A percentile compares a stretch with the other conserved stretches of the same genome.
Conservation (phyloP, 2,329 filamentous ascomycete species). For the Xylogone sp. region DNA sequence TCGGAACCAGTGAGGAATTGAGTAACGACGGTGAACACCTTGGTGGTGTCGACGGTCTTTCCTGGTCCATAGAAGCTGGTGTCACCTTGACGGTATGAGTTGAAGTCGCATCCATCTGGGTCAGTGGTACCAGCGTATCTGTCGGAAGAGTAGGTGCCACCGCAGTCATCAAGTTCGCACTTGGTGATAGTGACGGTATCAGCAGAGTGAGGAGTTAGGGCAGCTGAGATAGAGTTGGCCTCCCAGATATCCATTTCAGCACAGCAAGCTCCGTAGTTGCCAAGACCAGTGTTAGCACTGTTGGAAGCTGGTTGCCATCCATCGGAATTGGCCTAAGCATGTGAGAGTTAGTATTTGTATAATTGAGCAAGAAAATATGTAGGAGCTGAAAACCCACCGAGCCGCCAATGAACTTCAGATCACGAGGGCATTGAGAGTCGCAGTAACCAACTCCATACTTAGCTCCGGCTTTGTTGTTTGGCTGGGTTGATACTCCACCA, state of each 20-base stretch:
- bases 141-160: slow-evolving; percentile 37
- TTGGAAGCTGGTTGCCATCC: slow-evolving; percentile 44
- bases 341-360: slow-evolving; percentile 12
- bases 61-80: slow-evolving; percentile 52
- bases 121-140: slow-evolving; percentile 55
- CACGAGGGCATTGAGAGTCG: slow-evolving; percentile 52
- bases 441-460: slow-evolving; percentile 62
- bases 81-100: slow-evolving; percentile 55
- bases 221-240: slow-evolving; percentile 55
- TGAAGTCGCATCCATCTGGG: slow-evolving; percentile 60
- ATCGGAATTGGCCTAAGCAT: slow-evolving; percentile 46
- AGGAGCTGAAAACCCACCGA: slow-evolving; percentile 34
- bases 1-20: slow-evolving; percentile 50
- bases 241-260: slow-evolving; percentile 68
- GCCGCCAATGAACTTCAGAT: slow-evolving; percentile 51
- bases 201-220: slow-evolving; percentile 57
- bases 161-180: slow-evolving; percentile 35
- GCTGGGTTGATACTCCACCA: slow-evolving; percentile 50
- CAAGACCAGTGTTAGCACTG: slow-evolving; percentile 48
- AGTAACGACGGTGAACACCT: slow-evolving; percentile 54
- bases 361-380: slow-evolving; percentile 22
- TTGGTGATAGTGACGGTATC: slow-evolving; percentile 35
- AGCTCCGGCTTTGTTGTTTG: slow-evolving; percentile 53
- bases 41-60: slow-evolving; percentile 48
- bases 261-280: slow-evolving; percentile 58